A percentile compares a stretch with the other conserved stretches of the same genome.
phyloP scores from a whole-genome alignment of 2,329 filamentous ascomycete genomes.

The Aspergillus pseudoglaucus region DNA sequence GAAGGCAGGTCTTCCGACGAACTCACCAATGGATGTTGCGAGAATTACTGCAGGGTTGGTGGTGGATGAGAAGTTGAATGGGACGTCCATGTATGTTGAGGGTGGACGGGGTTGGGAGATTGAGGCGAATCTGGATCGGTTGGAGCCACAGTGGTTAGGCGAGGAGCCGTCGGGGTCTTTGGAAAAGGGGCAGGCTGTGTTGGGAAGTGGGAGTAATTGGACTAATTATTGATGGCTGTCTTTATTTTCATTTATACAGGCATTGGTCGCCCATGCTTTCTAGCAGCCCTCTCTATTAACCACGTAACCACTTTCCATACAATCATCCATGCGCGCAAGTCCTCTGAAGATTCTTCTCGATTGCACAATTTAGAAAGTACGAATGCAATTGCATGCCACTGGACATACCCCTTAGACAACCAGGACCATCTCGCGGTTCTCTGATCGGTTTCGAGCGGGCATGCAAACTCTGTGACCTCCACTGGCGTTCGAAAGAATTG shows the following conservation, averaged over 20 bases:
- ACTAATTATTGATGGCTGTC: background rate
- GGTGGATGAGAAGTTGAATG: constrained; percentile 30
- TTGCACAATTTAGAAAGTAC: constrained; percentile 54
- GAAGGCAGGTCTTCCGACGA: constrained; percentile 33
- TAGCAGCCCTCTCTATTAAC: constrained; percentile 8
- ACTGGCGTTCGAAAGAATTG: constrained; percentile 59
- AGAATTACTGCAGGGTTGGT: constrained; percentile 33
- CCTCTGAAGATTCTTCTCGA: constrained; percentile 48
- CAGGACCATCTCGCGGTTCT: constrained; percentile 54
- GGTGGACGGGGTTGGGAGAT: constrained; percentile 41
- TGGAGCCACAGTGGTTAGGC: constrained; percentile 40
- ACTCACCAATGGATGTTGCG: constrained; percentile 36
- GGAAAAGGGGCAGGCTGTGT: constrained; percentile 29
- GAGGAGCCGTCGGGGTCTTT: constrained; percentile 30
- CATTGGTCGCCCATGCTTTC: too few species aligned
- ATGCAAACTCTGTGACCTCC: constrained; percentile 63
- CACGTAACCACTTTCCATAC: constrained; percentile 6
- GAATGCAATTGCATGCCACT: constrained; percentile 59
- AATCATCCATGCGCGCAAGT: constrained; percentile 49
- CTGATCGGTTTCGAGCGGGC: constrained; percentile 56
- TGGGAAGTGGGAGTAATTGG: constrained; percentile 20
- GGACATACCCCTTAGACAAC: constrained; percentile 56
- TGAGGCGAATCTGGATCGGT: constrained; percentile 36
- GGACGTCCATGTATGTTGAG: constrained; percentile 38
- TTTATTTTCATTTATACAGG: too few species aligned